These are phyloP conservation scores for Ulota crispa DNA, from an alignment of 225 moss, liverwort and hornwort species.

Conservation along the genomic window DNA sequence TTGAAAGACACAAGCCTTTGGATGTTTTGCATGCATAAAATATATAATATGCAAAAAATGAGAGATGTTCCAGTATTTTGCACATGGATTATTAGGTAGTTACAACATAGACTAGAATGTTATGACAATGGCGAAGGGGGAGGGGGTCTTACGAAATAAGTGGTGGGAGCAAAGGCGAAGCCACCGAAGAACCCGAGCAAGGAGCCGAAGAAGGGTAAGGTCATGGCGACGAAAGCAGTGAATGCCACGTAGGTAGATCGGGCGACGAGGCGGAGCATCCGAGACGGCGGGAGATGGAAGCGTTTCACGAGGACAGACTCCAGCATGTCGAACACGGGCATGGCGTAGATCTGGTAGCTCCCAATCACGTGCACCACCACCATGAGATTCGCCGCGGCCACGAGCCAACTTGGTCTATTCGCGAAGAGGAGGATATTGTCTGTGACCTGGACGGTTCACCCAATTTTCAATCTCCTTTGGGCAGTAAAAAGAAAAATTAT, in stretches of 20 bases:
- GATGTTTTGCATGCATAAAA: too few relatives aligned
- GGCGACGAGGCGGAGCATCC: slow-evolving; percentile 31
- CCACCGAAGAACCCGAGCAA: slow-evolving; percentile 61
- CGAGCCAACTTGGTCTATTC: slow-evolving; percentile 23
- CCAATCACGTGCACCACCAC: slow-evolving; percentile 65
- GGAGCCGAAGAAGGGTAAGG: slow-evolving; percentile 50
- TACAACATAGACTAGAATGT: too few relatives aligned
- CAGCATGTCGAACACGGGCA: slow-evolving; percentile 72
- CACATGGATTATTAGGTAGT: too few relatives aligned
- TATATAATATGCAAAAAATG: too few relatives aligned
- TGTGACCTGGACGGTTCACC: accelerated
- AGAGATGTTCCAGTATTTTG: too few relatives aligned
- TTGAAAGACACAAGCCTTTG: too few relatives aligned
- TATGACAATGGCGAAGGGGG: too few relatives aligned
- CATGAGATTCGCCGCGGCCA: slow-evolving; percentile 47
- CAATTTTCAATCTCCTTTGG: too few relatives aligned
- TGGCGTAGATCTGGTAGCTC: slow-evolving; percentile 73
- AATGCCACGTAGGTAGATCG: slow-evolving; percentile 42
- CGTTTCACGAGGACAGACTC: slow-evolving; percentile 43
- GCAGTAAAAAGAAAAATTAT: too few relatives aligned
- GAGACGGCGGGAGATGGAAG: slow-evolving; percentile 27
- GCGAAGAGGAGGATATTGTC: slow-evolving; percentile 35
- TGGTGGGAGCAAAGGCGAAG: slow-evolving; percentile 64
- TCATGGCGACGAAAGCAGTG: slow-evolving; percentile 48
- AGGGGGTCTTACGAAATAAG: slow-evolving; percentile 47